Evolutionary conservation across 1,139 yeast genomes (phyloP).

Genomic region (Yamadazyma triangularis): DNA sequence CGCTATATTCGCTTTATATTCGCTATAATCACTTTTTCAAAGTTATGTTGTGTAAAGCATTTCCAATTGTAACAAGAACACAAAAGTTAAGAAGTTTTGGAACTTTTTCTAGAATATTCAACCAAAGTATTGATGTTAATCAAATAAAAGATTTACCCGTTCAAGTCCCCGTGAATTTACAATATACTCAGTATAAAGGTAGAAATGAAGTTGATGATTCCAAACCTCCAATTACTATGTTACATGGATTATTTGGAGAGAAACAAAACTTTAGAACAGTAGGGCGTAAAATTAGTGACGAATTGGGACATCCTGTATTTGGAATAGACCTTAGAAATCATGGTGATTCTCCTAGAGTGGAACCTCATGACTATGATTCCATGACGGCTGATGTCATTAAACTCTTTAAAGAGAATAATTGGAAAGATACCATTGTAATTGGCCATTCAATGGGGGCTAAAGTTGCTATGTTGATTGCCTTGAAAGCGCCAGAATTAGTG

Average conservation of each 20-base stretch:
- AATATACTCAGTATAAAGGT: conserved; percentile 4
- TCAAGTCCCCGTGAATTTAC: conserved; percentile 2
- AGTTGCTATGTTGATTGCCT: conserved; percentile 42
- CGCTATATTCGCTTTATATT: too few species aligned
- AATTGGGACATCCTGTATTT: conserved; percentile 26
- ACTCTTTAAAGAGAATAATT: conserved; percentile 22
- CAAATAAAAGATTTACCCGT: conserved; percentile 1
- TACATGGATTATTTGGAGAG: conserved; percentile 50
- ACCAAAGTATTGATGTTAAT: conserved; percentile 3
- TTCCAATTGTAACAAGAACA: too few species aligned
- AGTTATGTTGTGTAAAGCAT: too few species aligned
- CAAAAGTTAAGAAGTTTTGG: too few species aligned
- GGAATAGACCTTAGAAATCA: conserved; percentile 52
- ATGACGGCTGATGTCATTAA: conserved; percentile 41
- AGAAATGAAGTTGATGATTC: background rate
- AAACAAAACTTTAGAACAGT: conserved; percentile 35
- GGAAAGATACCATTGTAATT: conserved; percentile 27
- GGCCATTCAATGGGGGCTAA: conserved; percentile 59
- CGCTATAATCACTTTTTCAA: too few species aligned
- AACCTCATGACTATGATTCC: conserved; percentile 39
- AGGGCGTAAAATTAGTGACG: conserved; percentile 29
- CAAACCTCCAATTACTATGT: conserved; percentile 31
- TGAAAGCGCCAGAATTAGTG: conserved; percentile 34
- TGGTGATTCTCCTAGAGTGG: conserved; percentile 42
- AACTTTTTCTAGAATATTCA: too few species aligned